Evolutionary conservation across 2,329 filamentous ascomycete genomes (phyloP).

Genomic region (Ceratocystis papillata): DNA sequence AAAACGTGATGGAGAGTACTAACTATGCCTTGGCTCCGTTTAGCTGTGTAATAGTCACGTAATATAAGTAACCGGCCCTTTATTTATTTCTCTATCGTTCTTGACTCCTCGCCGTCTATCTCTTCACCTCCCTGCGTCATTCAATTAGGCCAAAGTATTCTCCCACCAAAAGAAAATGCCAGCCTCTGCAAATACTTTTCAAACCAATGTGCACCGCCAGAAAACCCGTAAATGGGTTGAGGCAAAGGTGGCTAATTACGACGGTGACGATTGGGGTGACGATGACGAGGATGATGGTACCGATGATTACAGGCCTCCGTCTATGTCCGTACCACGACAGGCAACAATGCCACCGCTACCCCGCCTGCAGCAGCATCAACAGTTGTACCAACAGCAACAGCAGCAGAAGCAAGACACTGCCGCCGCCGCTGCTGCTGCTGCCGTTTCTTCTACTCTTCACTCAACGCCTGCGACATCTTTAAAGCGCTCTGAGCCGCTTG

Average conservation of each 20-base stretch:
- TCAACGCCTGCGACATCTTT: not conserved
- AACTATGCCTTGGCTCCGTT: too few species aligned
- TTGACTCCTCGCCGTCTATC: too few species aligned
- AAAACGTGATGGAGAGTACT: too few species aligned
- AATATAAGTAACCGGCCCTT: not conserved
- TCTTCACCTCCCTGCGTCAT: too few species aligned
- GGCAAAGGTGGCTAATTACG: slow-evolving; percentile 75
- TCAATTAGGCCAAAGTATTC: too few species aligned
- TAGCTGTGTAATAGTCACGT: too few species aligned
- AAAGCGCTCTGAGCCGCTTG: not conserved
- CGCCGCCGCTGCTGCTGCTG: not conserved
- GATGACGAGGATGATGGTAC: slow-evolving; percentile 49
- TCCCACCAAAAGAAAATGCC: not conserved
- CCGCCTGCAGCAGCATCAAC: slow-evolving; percentile 19
- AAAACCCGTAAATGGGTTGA: slow-evolving; percentile 96
- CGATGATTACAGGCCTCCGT: slow-evolving; percentile 32
- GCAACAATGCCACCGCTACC: slow-evolving; percentile 24
- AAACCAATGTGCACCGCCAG: slow-evolving; percentile 73
- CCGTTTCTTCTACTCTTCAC: not conserved
- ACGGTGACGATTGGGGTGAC: slow-evolving; percentile 86
- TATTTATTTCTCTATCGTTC: not conserved
- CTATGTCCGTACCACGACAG: slow-evolving; percentile 28
- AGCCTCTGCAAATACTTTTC: slow-evolving; percentile 44
- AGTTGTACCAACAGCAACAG: slow-evolving; percentile 15
- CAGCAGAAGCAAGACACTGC: not conserved